Percentiles rank a stretch among this genome's conserved stretches.
These are phyloP conservation scores for Rhodotorula glutinis DNA, from an alignment of 1,284 basidiomycete genomes.

Conservation along the genomic window DNA sequence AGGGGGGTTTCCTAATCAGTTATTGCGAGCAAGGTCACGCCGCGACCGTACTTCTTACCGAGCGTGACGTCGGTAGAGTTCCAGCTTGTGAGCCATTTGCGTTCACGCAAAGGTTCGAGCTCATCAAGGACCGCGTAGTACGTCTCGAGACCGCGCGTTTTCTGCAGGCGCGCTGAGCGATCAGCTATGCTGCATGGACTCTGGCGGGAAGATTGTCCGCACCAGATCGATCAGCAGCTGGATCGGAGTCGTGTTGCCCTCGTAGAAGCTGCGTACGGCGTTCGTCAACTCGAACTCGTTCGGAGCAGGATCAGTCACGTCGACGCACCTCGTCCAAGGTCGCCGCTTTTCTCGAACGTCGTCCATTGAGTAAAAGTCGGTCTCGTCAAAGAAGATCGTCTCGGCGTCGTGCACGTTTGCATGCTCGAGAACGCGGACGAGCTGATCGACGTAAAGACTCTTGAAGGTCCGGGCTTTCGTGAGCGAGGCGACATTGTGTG, in stretches of 20 bases:
- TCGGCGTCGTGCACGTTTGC: conserved; percentile 38
- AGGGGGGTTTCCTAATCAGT: too few species aligned
- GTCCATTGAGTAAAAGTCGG: conserved; percentile 30
- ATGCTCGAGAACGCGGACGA: conserved; percentile 39
- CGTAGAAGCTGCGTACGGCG: conserved; percentile 32
- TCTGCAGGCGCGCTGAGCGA: conserved; percentile 2
- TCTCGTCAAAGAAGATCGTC: conserved; percentile 19
- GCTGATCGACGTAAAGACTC: conserved; percentile 36
- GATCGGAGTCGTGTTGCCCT: conserved; percentile 36
- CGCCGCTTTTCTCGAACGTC: conserved; percentile 27
- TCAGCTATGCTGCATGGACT: neutral
- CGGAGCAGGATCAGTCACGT: too few species aligned
- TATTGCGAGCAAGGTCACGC: too few species aligned
- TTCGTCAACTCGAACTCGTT: neutral
- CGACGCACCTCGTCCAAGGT: conserved; percentile 26
- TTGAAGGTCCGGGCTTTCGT: conserved; percentile 40
- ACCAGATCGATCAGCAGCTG: conserved; percentile 42
- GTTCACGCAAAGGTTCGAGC: conserved; percentile 35
- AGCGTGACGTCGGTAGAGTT: conserved; percentile 19
- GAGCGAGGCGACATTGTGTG: conserved; percentile 40
- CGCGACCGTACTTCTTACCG: conserved; percentile 1
- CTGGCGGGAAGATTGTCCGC: neutral
- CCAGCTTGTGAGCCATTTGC: conserved; percentile 39
- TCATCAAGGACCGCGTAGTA: conserved; percentile 32
- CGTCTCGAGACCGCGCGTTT: conserved; percentile 41